Base-by-base conservation (phyloP, 2,329 filamentous ascomycete species). In the Sporothrix curviconia region DNA sequence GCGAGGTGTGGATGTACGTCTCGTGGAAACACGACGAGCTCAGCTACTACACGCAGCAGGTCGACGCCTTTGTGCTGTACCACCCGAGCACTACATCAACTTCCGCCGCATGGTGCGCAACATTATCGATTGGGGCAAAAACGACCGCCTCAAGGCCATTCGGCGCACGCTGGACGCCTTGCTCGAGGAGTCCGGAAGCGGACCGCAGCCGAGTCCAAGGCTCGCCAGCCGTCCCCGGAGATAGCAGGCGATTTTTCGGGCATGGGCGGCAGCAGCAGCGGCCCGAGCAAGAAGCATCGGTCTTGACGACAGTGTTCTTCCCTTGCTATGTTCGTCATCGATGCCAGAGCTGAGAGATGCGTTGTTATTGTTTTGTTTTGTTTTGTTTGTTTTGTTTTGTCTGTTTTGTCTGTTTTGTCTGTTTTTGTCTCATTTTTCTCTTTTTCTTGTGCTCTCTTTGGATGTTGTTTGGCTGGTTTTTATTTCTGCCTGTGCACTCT, bases 121-220 rank as follows among this genome's bases (percentile, higher is more conserved):
- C 28, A 28, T 54, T 17, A n/a, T 44, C 28, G 39, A 54, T 28
- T 54, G 51, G 51, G 51, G 51, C 17, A 24, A 28, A n/a, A 40
- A 44, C 51, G 14, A 54, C 15, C 51, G 51, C 17, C 40, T 44
- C 25, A 32, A 34, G 28, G 51, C 9, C n/a, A 44, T 54, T 14
- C 51, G 34, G 3, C 28, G 14, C 12, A 11, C 8, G 11, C 28
- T 54, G 19, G 39, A 54, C 17, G n/a, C 22, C 28, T 17, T 54
- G 6, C 36, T 54, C n/a, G 51, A 43, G 17, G 51, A 42, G n/a
- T 28, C 28, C 28, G n/a, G 36, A 25, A 14, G 36, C 11, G 28
- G 12, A 5, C 32, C 30, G 44, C 28, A 28, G 17, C 15, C 36
- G 36, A 15, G 36, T 17, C 36, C 15, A n/a, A 39, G 42, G 12